Percentiles rank a stretch among this genome's conserved stretches.
Conservation (phyloP, 495 filamentous ascomycete species). For the Aspergillus cristatus region DNA sequence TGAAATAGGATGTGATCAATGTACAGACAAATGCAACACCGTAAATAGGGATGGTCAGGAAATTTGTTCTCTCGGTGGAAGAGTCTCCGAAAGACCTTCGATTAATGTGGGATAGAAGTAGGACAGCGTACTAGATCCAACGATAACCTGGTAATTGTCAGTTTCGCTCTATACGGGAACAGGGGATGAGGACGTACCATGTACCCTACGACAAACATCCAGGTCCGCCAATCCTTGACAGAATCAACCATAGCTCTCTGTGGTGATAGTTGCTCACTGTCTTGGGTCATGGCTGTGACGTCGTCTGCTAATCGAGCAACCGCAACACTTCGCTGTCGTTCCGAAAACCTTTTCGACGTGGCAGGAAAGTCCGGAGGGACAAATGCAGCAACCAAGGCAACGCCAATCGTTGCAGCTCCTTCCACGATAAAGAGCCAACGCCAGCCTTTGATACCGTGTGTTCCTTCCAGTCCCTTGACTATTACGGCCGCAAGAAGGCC, state of each 20-base stretch:
- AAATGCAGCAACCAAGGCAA: conserved; percentile 10
- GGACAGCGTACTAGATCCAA: conserved; percentile 34
- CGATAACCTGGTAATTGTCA: conserved; percentile 12
- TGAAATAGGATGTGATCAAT: conserved; percentile 21
- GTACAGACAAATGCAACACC: conserved; percentile 33
- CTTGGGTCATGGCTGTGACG: conserved; percentile 12
- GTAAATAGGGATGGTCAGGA: conserved; percentile 30
- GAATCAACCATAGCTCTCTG: conserved; percentile 9
- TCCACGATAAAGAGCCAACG: conserved; percentile 33
- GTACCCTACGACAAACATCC: conserved; percentile 22
- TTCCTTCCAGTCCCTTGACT: conserved; percentile 24
- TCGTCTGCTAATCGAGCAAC: conserved; percentile 13
- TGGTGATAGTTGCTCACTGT: conserved; percentile 6
- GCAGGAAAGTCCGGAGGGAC: conserved; percentile 25
- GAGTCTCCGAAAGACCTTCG: conserved; percentile 35
- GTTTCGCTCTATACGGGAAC: neutral
- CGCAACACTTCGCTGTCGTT: conserved; percentile 15
- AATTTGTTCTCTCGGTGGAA: conserved; percentile 28
- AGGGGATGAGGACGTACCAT: conserved; percentile 10
- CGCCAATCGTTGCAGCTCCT: conserved; percentile 13
- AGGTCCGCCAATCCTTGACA: conserved; percentile 14
- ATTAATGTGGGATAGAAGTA: conserved; percentile 48
- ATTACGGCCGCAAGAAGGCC: conserved; percentile 35
- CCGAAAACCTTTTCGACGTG: conserved; percentile 15
- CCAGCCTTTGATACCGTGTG: conserved; percentile 34